phyloP scores from a whole-genome alignment of 2,329 filamentous ascomycete genomes.

The Zasmidium cellare region DNA sequence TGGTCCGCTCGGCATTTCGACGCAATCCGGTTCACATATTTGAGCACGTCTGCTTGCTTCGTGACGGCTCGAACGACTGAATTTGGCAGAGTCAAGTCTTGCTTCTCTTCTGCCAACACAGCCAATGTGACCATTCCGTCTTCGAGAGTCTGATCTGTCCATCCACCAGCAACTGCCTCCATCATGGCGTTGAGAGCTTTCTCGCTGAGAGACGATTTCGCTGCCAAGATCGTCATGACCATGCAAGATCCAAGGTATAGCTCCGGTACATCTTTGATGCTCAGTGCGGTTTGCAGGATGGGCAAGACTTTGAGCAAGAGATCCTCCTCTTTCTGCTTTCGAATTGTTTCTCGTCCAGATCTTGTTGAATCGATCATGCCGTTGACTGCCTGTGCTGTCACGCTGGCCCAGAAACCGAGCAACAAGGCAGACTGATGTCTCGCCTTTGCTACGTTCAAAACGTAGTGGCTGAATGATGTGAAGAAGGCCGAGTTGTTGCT shows the following conservation, averaged over 20 bases:
- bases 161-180: constrained; percentile 79
- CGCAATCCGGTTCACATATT: constrained; percentile 61
- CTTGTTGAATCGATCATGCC: constrained; percentile 75
- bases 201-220: constrained; percentile 78
- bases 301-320: constrained; percentile 68
- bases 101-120: constrained; percentile 77
- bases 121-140: constrained; percentile 78
- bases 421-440: constrained; percentile 75
- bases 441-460: constrained; percentile 69
- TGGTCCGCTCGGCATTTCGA: constrained; percentile 68
- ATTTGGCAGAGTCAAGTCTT: constrained; percentile 66
- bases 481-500: constrained; percentile 77
- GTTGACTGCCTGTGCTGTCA: constrained; percentile 82
- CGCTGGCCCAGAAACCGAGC: constrained; percentile 85
- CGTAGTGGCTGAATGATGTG: constrained; percentile 73
- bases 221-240: constrained; percentile 80
- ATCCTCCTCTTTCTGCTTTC: constrained; percentile 78
- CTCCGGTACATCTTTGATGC: constrained; percentile 73
- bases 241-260: constrained; percentile 88
- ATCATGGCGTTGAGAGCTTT: constrained; percentile 81
- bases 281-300: constrained; percentile 74
- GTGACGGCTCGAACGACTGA: constrained; percentile 69
- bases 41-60: constrained; percentile 61
- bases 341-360: constrained; percentile 73
- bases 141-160: constrained; percentile 70